phyloP scores from a whole-genome alignment of 768 basidiomycete genomes.

The Leccinellum rugosiceps region DNA sequence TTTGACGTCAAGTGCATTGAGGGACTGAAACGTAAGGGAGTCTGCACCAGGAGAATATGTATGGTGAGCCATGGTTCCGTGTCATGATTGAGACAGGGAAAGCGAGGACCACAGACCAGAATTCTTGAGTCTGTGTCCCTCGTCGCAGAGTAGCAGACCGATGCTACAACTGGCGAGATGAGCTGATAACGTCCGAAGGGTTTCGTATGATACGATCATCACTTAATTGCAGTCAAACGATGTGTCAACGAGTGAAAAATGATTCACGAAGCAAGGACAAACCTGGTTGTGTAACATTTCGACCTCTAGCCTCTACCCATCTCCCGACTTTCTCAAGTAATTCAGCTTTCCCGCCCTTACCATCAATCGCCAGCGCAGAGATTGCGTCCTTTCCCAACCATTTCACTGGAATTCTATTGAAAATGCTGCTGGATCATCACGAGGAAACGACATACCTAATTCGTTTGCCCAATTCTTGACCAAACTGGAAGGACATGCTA shows the following conservation, averaged over 20 bases:
- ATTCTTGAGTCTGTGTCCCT: constrained; percentile 96
- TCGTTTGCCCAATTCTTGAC: constrained; percentile 99
- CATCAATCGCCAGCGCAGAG: constrained; percentile 85
- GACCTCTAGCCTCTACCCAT: constrained; percentile 87
- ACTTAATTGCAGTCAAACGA: constrained; percentile 44
- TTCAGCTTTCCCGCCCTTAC: constrained; percentile 84
- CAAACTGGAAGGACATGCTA: constrained; percentile 93
- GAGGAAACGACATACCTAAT: constrained; percentile 57
- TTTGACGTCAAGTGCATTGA: constrained; percentile 80
- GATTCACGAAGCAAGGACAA: constrained; percentile 11
- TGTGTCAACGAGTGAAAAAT: background rate
- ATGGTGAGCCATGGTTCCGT: background rate
- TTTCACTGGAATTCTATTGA: constrained; percentile 56
- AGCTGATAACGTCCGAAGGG: constrained; percentile 73
- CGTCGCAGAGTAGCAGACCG: constrained; percentile 92
- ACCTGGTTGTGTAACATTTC: constrained; percentile 93
- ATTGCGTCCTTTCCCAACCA: constrained; percentile 90
- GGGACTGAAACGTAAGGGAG: constrained; percentile 80
- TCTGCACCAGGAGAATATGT: constrained; percentile 42
- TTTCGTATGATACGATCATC: constrained; percentile 99
- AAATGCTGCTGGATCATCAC: background rate
- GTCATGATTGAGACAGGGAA: background rate
- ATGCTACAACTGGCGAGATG: constrained; percentile 80
- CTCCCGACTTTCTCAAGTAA: constrained; percentile 75
- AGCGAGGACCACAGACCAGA: constrained; percentile 54